These are phyloP conservation scores for Malassezia sp. DNA, from an alignment of 1,284 basidiomycete species.

Conservation along the genomic window DNA sequence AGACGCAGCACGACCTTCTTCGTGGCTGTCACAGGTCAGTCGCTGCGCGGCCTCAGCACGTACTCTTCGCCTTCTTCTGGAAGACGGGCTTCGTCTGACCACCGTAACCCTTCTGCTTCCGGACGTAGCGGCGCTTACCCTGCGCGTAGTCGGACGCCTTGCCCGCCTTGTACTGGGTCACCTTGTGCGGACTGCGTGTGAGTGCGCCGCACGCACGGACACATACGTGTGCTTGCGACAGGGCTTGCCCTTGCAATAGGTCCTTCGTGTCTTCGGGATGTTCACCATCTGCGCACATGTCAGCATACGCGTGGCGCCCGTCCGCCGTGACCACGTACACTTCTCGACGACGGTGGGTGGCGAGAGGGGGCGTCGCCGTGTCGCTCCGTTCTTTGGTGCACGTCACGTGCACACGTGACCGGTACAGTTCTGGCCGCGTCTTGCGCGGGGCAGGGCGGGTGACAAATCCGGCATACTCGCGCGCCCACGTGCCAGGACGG, in stretches of 20 bases:
- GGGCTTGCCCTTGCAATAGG: conserved; percentile 94
- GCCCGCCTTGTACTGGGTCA: conserved; percentile 48
- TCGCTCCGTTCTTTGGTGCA: background rate
- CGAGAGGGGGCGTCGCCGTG: conserved; percentile 4
- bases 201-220: background rate
- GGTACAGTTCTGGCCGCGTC: conserved; percentile 1
- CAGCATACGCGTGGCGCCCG: background rate
- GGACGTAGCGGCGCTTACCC: conserved; percentile 99
- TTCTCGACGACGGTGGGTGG: conserved; percentile 9
- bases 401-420: conserved; percentile 4
- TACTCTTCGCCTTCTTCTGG: conserved; percentile 75
- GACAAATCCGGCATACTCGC: no score
- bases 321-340: background rate
- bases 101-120: conserved; percentile 96
- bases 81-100: conserved; percentile 99
- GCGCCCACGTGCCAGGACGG: no score
- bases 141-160: conserved; percentile 57
- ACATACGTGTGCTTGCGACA: conserved; percentile 97
- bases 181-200: conserved; percentile 41
- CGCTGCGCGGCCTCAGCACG: background rate
- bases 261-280: conserved; percentile 49
- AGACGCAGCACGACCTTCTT: conserved; percentile 98
- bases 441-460: no score
- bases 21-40: conserved; percentile 52
- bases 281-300: conserved; percentile 37